A percentile compares a stretch with the other conserved stretches of the same genome.
phyloP scores from a whole-genome alignment of 441 rosid genomes.

The Populus hybrid region DNA sequence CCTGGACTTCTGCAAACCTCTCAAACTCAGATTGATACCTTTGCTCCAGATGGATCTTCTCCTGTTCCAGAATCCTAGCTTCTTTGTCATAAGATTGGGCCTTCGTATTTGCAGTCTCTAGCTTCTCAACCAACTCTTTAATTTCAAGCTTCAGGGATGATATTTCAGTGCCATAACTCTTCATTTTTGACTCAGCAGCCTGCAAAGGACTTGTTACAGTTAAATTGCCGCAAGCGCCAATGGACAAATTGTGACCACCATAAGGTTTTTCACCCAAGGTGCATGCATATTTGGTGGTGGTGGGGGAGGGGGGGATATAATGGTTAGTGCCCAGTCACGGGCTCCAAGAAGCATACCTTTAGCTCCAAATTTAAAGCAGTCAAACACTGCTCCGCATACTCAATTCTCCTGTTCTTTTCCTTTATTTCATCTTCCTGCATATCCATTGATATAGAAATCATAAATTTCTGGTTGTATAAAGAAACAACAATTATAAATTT shows the following conservation, averaged over 20 bases:
- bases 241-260: not conserved
- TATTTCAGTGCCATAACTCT: slow-evolving; percentile 70
- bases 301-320: not conserved
- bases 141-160: slow-evolving; percentile 58
- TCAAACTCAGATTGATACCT: slow-evolving; percentile 77
- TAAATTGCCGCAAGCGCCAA: not conserved
- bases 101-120: slow-evolving; percentile 66
- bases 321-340: not conserved
- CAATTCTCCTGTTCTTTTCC: slow-evolving; percentile 68
- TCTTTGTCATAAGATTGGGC: slow-evolving; percentile 78
- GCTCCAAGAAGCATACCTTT: slow-evolving; percentile 52
- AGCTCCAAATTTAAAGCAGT: slow-evolving; percentile 76
- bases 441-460: slow-evolving; percentile 18
- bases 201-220: slow-evolving; percentile 36
- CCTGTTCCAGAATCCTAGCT: slow-evolving; percentile 83
- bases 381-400: slow-evolving; percentile 76
- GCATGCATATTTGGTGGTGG: not conserved
- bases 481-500: not conserved
- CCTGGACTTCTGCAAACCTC: slow-evolving; percentile 83
- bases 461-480: not conserved
- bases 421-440: slow-evolving; percentile 82
- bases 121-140: slow-evolving; percentile 57
- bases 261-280: not conserved
- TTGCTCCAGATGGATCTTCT: slow-evolving; percentile 78
- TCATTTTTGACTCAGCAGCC: slow-evolving; percentile 89